Base-by-base conservation (phyloP, 73 alveolate species). In the Paramecium sexaurelia region DNA sequence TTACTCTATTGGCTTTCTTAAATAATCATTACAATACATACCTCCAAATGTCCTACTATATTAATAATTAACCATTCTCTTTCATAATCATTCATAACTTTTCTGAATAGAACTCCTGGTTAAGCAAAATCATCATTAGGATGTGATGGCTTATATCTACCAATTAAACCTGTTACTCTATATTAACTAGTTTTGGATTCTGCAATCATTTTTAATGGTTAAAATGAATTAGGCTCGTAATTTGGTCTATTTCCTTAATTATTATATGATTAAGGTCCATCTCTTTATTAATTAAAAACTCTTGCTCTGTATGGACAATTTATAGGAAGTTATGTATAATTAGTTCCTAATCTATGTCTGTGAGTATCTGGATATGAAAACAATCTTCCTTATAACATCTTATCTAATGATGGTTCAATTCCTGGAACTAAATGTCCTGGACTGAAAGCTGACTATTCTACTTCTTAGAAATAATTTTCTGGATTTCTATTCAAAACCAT, bases 331-430 rank as follows among this genome's bases (percentile, higher is more conserved):
- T 66, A 10, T 11, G 83, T 66, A 66, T 66, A 66, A 32, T 66
- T 66, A 2, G 83, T 32, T 26, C 83, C 83, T 66, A 66, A 66
- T 66, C 83, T 66, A 11, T 66, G 83, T 66, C 83, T 66, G 93
- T 96, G 99, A 56, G 99, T 96, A 78, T 96, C 99, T 35, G 98
- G 97, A 84, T 96, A 96, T 10, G 99, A 96, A 96, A 96, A 96
- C 26, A 96, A 92, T 89, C 99, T 95, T 61, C 98, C 99, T 89
- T 96, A 93, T 87, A 96, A 96, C 99, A 96, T 95, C 92, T 95
- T 96, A 87, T 96, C 99, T 26, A 93, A 85, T 32, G 98, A 93
- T 57, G 99, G 97, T 90, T 96, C 99, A 85, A 96, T 96, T 19
- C 99, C 99, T 29, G 99, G 99, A 10, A 96, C 98, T 75, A 96